These are phyloP conservation scores for Tetraselmis chui DNA, from an alignment of 139 green algal species.

Conservation along the genomic window DNA sequence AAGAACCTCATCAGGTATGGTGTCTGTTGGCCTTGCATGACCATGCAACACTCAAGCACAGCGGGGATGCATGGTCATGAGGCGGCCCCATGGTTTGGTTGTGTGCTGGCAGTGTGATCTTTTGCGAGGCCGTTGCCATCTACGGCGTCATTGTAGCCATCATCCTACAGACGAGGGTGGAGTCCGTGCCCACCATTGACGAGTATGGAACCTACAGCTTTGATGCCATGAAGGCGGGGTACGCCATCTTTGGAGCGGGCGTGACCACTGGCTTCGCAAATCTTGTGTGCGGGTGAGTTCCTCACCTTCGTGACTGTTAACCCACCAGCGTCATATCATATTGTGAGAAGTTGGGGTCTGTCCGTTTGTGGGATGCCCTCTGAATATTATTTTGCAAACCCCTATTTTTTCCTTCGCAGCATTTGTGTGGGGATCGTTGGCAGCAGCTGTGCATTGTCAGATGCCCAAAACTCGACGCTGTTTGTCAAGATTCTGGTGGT, in stretches of 20 bases:
- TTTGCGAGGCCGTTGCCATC: conserved; percentile 98
- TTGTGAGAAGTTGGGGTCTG: no score
- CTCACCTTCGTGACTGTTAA: not conserved
- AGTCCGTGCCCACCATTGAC: conserved; percentile 30
- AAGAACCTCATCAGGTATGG: conserved; percentile 97
- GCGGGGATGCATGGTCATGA: no score
- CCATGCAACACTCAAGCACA: not conserved
- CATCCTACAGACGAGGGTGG: conserved; percentile 96
- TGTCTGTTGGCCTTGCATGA: not conserved
- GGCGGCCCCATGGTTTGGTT: no score
- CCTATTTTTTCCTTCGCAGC: no score
- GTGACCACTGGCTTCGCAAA: conserved; percentile 92
- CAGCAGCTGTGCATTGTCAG: conserved; percentile 88
- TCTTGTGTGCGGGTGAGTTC: conserved; percentile 86
- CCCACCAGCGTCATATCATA: no score
- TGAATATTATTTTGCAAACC: no score
- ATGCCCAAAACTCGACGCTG: conserved; percentile 93
- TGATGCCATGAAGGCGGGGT: conserved; percentile 71
- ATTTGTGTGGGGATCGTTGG: conserved; percentile 98
- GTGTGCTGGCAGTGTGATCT: conserved; percentile 87
- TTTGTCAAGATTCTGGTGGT: conserved; percentile 99
- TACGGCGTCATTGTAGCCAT: conserved; percentile 99
- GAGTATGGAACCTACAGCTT: conserved; percentile 29
- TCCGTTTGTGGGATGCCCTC: no score
- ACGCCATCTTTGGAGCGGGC: conserved; percentile 90